phyloP scores from a whole-genome alignment of 208 protist species.

The Novymonas esmeraldas region DNA sequence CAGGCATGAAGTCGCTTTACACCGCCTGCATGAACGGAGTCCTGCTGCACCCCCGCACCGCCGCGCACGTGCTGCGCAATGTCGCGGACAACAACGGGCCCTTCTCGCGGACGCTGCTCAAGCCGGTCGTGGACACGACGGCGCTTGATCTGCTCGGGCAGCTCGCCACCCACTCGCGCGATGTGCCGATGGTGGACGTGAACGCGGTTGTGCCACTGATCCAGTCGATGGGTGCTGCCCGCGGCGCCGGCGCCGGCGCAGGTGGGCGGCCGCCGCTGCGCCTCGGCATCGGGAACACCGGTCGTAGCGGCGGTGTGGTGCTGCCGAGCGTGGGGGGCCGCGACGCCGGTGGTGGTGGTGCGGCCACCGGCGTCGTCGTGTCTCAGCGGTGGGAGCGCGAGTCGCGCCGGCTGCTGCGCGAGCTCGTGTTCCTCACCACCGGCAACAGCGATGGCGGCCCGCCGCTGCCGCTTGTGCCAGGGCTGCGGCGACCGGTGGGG shows the following conservation, averaged over 20 bases:
- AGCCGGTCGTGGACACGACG: slow-evolving; percentile 62
- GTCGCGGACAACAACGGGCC: slow-evolving; percentile 64
- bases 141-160: slow-evolving; percentile 54
- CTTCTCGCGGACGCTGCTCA: slow-evolving; percentile 75
- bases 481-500: slow-evolving; percentile 26
- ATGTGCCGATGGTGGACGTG: slow-evolving; percentile 72
- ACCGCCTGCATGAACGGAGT: slow-evolving; percentile 74
- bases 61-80: slow-evolving; percentile 64
- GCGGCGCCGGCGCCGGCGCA: background rate
- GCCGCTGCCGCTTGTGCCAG: slow-evolving; percentile 31
- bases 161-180: slow-evolving; percentile 32
- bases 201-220: slow-evolving; percentile 77
- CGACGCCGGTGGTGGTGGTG: background rate
- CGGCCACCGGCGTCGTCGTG: background rate
- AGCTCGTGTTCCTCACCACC: slow-evolving; percentile 62
- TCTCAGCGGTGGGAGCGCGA: slow-evolving; percentile 40
- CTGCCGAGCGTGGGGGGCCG: background rate
- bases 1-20: slow-evolving; percentile 59
- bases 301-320: no score
- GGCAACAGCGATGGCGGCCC: slow-evolving; percentile 24
- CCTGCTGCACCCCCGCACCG: slow-evolving; percentile 73
- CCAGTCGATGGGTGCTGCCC: slow-evolving; percentile 19
- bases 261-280: background rate
- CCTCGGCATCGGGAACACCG: background rate
- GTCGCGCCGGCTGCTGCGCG: slow-evolving; percentile 46